These are phyloP conservation scores for Zasmidium angulare DNA, from an alignment of 2,329 filamentous ascomycete species.

Conservation along the genomic window DNA sequence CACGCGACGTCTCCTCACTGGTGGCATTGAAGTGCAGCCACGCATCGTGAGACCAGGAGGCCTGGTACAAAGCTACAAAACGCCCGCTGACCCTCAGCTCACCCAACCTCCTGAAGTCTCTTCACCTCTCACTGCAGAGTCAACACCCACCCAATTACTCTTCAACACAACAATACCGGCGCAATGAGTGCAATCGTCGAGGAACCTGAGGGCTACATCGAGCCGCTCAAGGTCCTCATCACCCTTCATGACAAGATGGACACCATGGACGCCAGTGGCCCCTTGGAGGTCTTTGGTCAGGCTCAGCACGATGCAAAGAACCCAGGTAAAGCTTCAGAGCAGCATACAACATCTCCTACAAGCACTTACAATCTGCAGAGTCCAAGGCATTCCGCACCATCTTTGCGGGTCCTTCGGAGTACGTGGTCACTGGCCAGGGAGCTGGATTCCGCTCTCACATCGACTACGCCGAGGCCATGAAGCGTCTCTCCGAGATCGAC, in stretches of 20 bases:
- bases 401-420: slow-evolving; percentile 47
- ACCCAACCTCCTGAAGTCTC: background rate
- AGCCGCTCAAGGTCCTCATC: slow-evolving; percentile 61
- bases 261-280: slow-evolving; percentile 51
- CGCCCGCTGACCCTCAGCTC: background rate
- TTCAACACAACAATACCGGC: slow-evolving; percentile 28
- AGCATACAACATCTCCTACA: slow-evolving; percentile 3
- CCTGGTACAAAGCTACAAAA: background rate
- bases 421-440: slow-evolving; percentile 60
- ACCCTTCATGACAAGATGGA: slow-evolving; percentile 32
- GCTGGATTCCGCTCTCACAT: slow-evolving; percentile 72
- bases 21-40: background rate
- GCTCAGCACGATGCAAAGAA: slow-evolving; percentile 57
- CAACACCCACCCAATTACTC: slow-evolving; percentile 1
- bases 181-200: slow-evolving; percentile 51
- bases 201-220: slow-evolving; percentile 39
- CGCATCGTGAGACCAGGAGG: background rate
- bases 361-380: slow-evolving; percentile 34
- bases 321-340: slow-evolving; percentile 40
- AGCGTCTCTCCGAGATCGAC: slow-evolving; percentile 72
- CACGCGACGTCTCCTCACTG: background rate
- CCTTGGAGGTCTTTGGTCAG: slow-evolving; percentile 57
- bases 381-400: slow-evolving; percentile 56
- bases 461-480: slow-evolving; percentile 74
- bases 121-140: background rate